These are phyloP conservation scores for Laburnicola sp. DNA, from an alignment of 2,329 filamentous ascomycete species.

Conservation along the genomic window DNA sequence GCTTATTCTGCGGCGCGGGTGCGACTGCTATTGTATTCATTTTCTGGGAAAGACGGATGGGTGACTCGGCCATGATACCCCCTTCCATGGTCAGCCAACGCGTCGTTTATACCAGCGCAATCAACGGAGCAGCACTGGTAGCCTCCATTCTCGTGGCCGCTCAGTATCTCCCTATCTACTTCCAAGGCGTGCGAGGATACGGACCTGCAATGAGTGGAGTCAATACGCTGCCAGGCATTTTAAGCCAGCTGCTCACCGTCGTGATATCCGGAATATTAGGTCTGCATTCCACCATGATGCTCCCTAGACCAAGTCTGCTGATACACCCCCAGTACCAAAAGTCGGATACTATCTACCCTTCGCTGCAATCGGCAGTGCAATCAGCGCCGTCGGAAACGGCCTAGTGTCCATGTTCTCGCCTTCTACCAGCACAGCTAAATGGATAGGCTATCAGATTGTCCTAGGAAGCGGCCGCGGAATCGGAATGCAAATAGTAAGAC, in stretches of 20 bases:
- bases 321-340: background rate
- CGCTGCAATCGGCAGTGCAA: background rate
- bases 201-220: background rate
- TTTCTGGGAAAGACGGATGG: conserved; percentile 6
- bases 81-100: conserved; percentile 40
- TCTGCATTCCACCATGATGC: no score
- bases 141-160: conserved; percentile 27
- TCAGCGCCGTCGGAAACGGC: conserved; percentile 33
- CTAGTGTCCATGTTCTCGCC: conserved; percentile 48
- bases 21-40: conserved; percentile 14
- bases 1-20: conserved; percentile 15
- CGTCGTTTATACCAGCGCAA: conserved; percentile 30
- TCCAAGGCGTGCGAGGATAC: background rate
- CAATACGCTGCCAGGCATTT: background rate
- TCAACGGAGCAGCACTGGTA: conserved; percentile 29
- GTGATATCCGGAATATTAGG: background rate
- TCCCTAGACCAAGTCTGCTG: no score
- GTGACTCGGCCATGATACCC: conserved; percentile 32
- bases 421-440: conserved; percentile 38
- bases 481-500: conserved; percentile 1
- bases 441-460: conserved; percentile 54
- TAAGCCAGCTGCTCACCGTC: background rate
- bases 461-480: conserved; percentile 30
- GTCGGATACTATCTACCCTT: background rate
- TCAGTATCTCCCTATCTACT: conserved; percentile 17